Evolutionary conservation across 495 filamentous ascomycete species (phyloP).

Genomic region (Recurvomyces mirabilis): DNA sequence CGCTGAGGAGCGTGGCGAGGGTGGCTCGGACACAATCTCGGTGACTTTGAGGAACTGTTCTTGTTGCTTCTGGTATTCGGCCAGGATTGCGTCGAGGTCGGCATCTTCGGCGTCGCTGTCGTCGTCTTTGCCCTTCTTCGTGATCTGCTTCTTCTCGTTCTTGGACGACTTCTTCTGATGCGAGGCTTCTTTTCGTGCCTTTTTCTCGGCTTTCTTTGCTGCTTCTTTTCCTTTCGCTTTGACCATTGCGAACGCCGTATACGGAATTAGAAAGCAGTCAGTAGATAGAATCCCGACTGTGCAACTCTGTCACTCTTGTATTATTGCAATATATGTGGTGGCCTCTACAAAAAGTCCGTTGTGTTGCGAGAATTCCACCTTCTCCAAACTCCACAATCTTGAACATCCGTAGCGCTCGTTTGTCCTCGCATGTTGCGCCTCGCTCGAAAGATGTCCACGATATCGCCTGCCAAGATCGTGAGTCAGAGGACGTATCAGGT

Average conservation of each 20-base stretch:
- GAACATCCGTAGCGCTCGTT: neutral
- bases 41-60: constrained; percentile 89
- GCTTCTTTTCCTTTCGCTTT: constrained; percentile 45
- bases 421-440: constrained; percentile 1
- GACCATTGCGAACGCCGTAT: too few species aligned
- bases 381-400: neutral
- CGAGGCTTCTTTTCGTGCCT: constrained; percentile 51
- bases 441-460: constrained; percentile 13
- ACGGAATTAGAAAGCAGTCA: too few species aligned
- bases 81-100: constrained; percentile 94
- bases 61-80: constrained; percentile 69
- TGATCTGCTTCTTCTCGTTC: constrained; percentile 49
- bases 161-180: constrained; percentile 54
- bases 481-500: constrained; percentile 28
- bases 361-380: neutral
- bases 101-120: constrained; percentile 82
- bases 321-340: too few species aligned
- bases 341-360: too few species aligned
- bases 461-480: constrained; percentile 30
- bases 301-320: too few species aligned
- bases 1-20: constrained; percentile 63
- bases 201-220: constrained; percentile 45
- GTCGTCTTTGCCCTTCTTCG: constrained; percentile 39
- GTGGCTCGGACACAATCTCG: constrained; percentile 63
- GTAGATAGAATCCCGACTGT: too few species aligned